Percentiles rank a stretch among this genome's conserved stretches.
Evolutionary conservation across 2,329 filamentous ascomycete genomes (phyloP).

Genomic region (Fusarium pseudograminearum): DNA sequence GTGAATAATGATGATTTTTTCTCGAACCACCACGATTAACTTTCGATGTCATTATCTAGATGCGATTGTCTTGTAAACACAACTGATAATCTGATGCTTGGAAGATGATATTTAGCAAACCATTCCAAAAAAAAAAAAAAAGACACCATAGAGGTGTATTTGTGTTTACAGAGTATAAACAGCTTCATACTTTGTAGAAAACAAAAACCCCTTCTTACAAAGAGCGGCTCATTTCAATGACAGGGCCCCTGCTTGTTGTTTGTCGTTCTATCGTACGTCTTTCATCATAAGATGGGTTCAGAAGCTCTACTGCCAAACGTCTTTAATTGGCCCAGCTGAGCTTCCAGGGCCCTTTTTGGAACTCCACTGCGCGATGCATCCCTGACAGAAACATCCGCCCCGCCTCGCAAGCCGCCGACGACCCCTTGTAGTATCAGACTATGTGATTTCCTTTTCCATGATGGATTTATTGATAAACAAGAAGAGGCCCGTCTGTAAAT

Average conservation of each 20-base stretch:
- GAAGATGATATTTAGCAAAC: conserved; percentile 12
- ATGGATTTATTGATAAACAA: conserved; percentile 36
- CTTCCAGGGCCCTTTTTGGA: conserved; percentile 15
- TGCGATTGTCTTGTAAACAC: conserved; percentile 39
- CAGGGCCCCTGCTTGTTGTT: conserved; percentile 6
- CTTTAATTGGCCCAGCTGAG: conserved; percentile 35
- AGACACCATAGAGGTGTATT: conserved; percentile 18
- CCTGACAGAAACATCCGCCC: conserved; percentile 35
- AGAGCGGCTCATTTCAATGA: background rate
- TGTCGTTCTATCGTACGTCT: conserved; percentile 28
- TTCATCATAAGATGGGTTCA: conserved; percentile 29
- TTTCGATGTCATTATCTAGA: background rate
- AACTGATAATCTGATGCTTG: conserved; percentile 38
- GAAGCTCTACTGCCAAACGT: conserved; percentile 4
- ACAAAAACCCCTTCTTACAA: background rate
- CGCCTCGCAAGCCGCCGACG: conserved; percentile 41
- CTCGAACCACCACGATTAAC: background rate
- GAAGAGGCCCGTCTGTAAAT: conserved; percentile 1
- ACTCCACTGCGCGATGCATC: conserved; percentile 23
- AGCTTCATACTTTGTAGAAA: background rate
- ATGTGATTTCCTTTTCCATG: conserved; percentile 22
- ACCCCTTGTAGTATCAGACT: conserved; percentile 35
- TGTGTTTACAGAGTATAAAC: conserved; percentile 8
- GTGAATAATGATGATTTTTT: background rate
- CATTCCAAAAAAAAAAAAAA: background rate